Base-by-base conservation (phyloP, 192 early-diverging fungal species). In the Coemansia sp. region DNA sequence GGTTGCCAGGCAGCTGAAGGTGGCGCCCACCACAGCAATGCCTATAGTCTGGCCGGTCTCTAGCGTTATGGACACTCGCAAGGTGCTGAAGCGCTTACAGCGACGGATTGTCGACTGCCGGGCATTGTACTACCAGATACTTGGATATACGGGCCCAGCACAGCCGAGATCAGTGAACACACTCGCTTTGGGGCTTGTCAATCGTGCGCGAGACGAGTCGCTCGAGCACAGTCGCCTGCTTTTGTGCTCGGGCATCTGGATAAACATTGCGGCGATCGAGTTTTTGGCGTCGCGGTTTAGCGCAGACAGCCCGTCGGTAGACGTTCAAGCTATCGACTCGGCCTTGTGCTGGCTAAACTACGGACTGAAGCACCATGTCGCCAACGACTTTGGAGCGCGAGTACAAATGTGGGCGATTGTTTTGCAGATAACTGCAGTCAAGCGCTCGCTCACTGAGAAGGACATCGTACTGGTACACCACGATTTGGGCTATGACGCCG, bases 401-500 rank as follows among this genome's bases (percentile, higher is more conserved):
- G 64, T 71, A 24, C 70, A 79, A 41, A 56, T 79, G 10, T 79
- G 77, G 77, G 60, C 66, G 35, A 4, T 58, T 17, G 12, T 70
- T 27, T 20, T 79, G 31, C 67, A 66, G 11, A 24, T 79, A 11
- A 60, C 42, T 15, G 63, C 63, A 62, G 24, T 54, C 3, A 29
- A 46, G 27, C 64, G 59, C 0, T 36, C 71, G 17, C 60, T 79
- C 17, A 39, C 31, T 0, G 12, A 43, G 35, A 40, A 27, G 17
- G 77, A 79, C 12, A 57, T 79, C 37, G 40, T 22, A 2, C 38
- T 29, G 39, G 63, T 73, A 64, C 63, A 67, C 35, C 17, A 31
- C 35, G 67, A 70, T 10, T 31, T 70, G 20, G 61, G 22, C 51
- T 46, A 17, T 20, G 65, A n/a, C 43, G 42, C 65, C 45, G 27